Evolutionary conservation across 495 filamentous ascomycete species (phyloP), one percentile per base, ranked within the genome.

Genomic region (Penicillium paradoxum): DNA sequence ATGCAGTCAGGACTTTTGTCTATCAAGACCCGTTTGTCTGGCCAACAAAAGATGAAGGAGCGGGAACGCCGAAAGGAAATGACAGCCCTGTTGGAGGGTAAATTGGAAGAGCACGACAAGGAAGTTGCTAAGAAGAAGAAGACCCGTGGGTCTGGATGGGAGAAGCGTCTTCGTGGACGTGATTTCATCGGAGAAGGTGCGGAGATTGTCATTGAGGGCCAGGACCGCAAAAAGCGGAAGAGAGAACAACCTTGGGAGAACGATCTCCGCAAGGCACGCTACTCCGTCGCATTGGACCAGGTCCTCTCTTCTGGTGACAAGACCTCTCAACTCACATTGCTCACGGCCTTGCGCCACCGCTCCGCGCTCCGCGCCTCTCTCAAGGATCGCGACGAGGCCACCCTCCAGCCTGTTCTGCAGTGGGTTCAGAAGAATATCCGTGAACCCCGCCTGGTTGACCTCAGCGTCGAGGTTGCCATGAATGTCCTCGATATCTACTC

Each of bases 1-100:
- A 89, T 97, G 85, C 84, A 91, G 54, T 93, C 89, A 2, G 95
- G 95, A 27, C 75, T 96, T 1, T 72, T 98, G 4, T 93, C 89
- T 2, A 79, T 97, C 54, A 85, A 87, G 62, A 97, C 95, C 18
- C 83, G 91, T 0, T 79, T 95, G 0, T 87, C 88, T 0, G 91
- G 92, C 14, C 78, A 90, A 50, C 85, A 91, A 44, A 92, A 93
- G 55, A 80, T 85, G 30, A 82, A 80, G 51, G 88, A 89, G 53
- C 76, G 81, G 19, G 89, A 93, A 55, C 83, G 87, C 39, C 84
- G 85, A 38, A 88, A 89, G 69, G 89, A 95, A 60, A 92, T 96
- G 83, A 74, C 85, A 43, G 91, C 91, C 0, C 77, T 95, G 30
- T 74, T 95, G 36, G 83, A 87, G 38, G 91, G 93, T 33, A 81